A percentile compares a stretch with the other conserved stretches of the same genome.
These are phyloP conservation scores for Moelleriella libera DNA, from an alignment of 2,329 filamentous ascomycete species.

Conservation along the genomic window DNA sequence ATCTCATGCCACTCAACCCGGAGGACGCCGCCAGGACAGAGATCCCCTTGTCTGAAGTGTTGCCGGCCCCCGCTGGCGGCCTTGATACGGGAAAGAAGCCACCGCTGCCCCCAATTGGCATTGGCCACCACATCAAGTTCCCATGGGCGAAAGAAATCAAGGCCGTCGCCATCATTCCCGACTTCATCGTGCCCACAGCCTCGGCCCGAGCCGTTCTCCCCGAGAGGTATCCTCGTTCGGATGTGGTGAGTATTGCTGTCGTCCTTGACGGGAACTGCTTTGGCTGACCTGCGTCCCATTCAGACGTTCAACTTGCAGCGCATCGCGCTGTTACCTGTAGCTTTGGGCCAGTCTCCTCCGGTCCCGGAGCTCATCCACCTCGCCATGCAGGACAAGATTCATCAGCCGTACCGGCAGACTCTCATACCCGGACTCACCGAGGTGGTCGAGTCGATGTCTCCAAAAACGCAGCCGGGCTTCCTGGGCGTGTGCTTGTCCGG, in stretches of 20 bases:
- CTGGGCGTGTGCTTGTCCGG: constrained; percentile 91
- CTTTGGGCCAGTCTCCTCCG: constrained; percentile 77
- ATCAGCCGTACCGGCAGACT: constrained; percentile 87
- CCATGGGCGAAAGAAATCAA: constrained; percentile 91
- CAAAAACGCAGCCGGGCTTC: constrained; percentile 71
- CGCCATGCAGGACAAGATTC: constrained; percentile 97
- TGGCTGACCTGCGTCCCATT: background rate
- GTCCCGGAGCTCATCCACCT: constrained; percentile 90
- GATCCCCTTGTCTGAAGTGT: constrained; percentile 86
- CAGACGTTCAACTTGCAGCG: constrained; percentile 85
- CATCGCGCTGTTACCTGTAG: constrained; percentile 79
- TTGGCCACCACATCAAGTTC: constrained; percentile 94
- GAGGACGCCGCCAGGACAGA: constrained; percentile 84
- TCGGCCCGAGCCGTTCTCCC: constrained; percentile 80
- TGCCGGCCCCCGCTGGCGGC: constrained; percentile 80
- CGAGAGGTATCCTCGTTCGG: constrained; percentile 60
- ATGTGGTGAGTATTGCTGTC: constrained; percentile 51
- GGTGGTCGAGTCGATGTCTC: constrained; percentile 84
- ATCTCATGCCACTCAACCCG: constrained; percentile 80
- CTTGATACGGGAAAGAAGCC: constrained; percentile 78
- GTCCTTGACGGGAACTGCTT: background rate
- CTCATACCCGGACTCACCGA: constrained; percentile 86
- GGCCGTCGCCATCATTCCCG: constrained; percentile 87
- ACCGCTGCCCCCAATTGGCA: constrained; percentile 78
- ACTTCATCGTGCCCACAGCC: constrained; percentile 92